Percentiles rank a stretch among this genome's conserved stretches.
Evolutionary conservation across 1,284 basidiomycete species (phyloP).

Genomic region (Trichosporon sp.): DNA sequence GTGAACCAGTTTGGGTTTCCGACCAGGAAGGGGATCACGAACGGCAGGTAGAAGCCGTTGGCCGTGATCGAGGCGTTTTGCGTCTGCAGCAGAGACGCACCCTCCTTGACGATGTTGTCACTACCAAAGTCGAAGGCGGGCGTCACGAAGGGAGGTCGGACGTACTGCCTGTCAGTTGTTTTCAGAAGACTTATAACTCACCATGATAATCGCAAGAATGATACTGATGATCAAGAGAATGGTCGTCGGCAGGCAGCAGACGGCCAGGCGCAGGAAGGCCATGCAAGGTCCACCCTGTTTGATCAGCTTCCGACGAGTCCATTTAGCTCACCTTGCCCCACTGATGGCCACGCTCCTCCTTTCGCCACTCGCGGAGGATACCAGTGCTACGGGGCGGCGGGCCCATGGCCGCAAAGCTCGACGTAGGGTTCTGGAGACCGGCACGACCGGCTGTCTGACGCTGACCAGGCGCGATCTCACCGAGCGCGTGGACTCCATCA

Average conservation of each 20-base stretch:
- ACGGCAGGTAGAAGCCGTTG: slow-evolving; percentile 17
- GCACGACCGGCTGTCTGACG: slow-evolving; percentile 44
- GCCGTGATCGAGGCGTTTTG: background rate
- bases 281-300: slow-evolving; percentile 46
- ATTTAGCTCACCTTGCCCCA: slow-evolving; percentile 50
- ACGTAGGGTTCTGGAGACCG: slow-evolving; percentile 37
- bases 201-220: slow-evolving; percentile 69
- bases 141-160: background rate
- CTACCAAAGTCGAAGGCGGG: slow-evolving; percentile 17
- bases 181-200: slow-evolving; percentile 55
- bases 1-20: slow-evolving; percentile 84
- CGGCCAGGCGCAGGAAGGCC: slow-evolving; percentile 47
- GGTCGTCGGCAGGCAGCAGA: slow-evolving; percentile 57
- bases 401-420: slow-evolving; percentile 48
- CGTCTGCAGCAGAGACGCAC: slow-evolving; percentile 19
- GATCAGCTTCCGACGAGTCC: slow-evolving; percentile 21
- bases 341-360: slow-evolving; percentile 56
- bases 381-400: slow-evolving; percentile 56
- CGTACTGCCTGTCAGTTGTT: background rate
- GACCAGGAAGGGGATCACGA: slow-evolving; percentile 54
- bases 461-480: slow-evolving; percentile 28
- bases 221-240: slow-evolving; percentile 66
- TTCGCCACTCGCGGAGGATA: slow-evolving; percentile 56
- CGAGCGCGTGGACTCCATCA: slow-evolving; percentile 27
- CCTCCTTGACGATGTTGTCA: slow-evolving; percentile 14